Percentiles rank a stretch among this genome's conserved stretches.
Conservation (phyloP, 2,329 filamentous ascomycete genomes). For the Epichloe uncinata region DNA sequence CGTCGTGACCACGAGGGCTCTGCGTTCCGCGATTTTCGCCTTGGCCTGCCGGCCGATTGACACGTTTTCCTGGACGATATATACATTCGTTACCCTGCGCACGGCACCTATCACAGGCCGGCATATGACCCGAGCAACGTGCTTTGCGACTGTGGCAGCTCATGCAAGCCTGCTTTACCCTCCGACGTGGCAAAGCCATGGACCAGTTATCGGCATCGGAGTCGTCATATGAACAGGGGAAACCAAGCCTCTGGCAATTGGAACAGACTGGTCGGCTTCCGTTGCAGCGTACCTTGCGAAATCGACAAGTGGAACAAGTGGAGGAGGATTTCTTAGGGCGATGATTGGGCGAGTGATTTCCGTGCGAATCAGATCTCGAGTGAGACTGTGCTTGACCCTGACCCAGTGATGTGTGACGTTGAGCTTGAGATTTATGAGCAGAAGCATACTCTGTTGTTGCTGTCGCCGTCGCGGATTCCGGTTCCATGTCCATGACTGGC, state of each 20-base stretch:
- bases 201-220: slow-evolving; percentile 27
- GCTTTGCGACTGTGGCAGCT: slow-evolving; percentile 46
- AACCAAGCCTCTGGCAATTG: slow-evolving; percentile 45
- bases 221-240: slow-evolving; percentile 44
- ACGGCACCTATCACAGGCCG: slow-evolving; percentile 37
- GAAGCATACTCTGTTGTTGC: background rate
- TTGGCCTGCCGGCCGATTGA: slow-evolving; percentile 13
- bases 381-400: background rate
- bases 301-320: slow-evolving; percentile 41
- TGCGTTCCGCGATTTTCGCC: slow-evolving; percentile 12
- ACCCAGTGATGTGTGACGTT: background rate
- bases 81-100: slow-evolving; percentile 41
- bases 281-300: slow-evolving; percentile 46
- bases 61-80: slow-evolving; percentile 36
- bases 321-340: slow-evolving; percentile 29
- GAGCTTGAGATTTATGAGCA: background rate
- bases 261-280: slow-evolving; percentile 38
- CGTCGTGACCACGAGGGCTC: slow-evolving; percentile 22
- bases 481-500: slow-evolving; percentile 4
- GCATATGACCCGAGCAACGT: slow-evolving; percentile 43
- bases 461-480: background rate
- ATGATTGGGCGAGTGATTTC: slow-evolving; percentile 13
- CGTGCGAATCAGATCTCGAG: background rate
- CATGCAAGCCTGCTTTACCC: slow-evolving; percentile 42
- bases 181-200: slow-evolving; percentile 34